Conservation (phyloP, 2,329 filamentous ascomycete species). For the Ophiosphaerella narmari region DNA sequence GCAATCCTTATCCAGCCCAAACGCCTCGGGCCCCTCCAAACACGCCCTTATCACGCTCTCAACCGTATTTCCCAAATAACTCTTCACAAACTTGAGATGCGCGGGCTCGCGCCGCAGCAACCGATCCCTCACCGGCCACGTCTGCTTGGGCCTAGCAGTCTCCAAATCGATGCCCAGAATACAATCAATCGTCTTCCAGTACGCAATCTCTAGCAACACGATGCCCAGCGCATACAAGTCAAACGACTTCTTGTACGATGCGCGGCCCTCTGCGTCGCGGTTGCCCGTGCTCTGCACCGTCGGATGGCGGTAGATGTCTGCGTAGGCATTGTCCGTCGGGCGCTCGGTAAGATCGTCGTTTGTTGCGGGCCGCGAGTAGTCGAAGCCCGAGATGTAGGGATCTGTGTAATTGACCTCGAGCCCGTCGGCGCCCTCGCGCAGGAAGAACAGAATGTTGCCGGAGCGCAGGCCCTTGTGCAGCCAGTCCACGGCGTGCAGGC, state of each 20-base stretch:
- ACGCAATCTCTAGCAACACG: constrained; percentile 59
- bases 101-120: constrained; percentile 25
- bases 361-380: constrained; percentile 58
- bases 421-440: constrained; percentile 9
- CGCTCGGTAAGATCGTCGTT: constrained; percentile 58
- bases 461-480: constrained; percentile 63
- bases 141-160: constrained; percentile 46
- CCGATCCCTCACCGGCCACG: constrained; percentile 43
- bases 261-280: constrained; percentile 21
- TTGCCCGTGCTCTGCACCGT: constrained; percentile 46
- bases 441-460: constrained; percentile 60
- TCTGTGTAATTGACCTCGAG: constrained; percentile 44
- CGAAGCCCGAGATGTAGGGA: constrained; percentile 59
- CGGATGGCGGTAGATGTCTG: constrained; percentile 60
- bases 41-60: constrained; percentile 35
- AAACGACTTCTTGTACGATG: constrained; percentile 54
- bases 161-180: constrained; percentile 48
- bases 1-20: constrained; percentile 30
- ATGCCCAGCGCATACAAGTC: constrained; percentile 61
- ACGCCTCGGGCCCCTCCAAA: constrained; percentile 34
- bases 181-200: constrained; percentile 55
- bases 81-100: constrained; percentile 29
- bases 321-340: constrained; percentile 50
- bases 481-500: constrained; percentile 62
- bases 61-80: constrained; percentile 30